A percentile compares a stretch with the other conserved stretches of the same genome.
phyloP scores from a whole-genome alignment of 495 filamentous ascomycete genomes.

The Thermochaetoides thermophila region DNA sequence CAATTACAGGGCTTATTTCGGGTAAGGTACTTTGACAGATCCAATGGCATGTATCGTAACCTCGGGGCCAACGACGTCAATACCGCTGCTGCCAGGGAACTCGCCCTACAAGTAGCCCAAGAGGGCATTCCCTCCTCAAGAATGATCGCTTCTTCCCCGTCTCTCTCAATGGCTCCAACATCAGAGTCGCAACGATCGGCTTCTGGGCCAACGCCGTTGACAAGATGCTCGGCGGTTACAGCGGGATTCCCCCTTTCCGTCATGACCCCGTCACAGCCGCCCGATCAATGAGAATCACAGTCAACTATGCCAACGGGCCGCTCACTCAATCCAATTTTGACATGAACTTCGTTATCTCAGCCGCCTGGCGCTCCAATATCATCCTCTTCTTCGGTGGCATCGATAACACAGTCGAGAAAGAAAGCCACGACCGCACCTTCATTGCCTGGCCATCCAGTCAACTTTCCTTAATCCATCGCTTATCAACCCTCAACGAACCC shows the following conservation, averaged over 20 bases:
- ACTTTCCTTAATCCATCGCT: constrained; percentile 23
- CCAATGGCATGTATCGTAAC: constrained; percentile 2
- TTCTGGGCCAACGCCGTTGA: constrained; percentile 22
- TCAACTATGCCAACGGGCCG: too few species aligned
- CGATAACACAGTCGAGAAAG: constrained; percentile 25
- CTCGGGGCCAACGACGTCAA: constrained; percentile 14
- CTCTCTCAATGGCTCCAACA: constrained; percentile 7
- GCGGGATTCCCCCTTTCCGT: constrained; percentile 22
- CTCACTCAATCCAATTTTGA: too few species aligned
- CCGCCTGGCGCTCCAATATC: constrained; percentile 25
- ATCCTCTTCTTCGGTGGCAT: constrained; percentile 32
- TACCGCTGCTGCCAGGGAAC: constrained; percentile 13
- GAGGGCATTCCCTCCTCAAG: constrained; percentile 26
- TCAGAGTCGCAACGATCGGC: constrained; percentile 25
- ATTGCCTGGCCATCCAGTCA: constrained; percentile 33
- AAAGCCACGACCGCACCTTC: constrained; percentile 25
- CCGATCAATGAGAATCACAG: too few species aligned
- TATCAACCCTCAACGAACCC: constrained; percentile 25
- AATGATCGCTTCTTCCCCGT: constrained; percentile 20
- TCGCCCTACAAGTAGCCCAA: constrained; percentile 21
- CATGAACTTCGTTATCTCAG: too few species aligned
- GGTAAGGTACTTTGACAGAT: constrained; percentile 22
- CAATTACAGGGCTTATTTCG: constrained; percentile 32
- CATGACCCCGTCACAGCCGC: constrained; percentile 13
- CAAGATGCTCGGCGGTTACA: constrained; percentile 27